phyloP scores from a whole-genome alignment of 192 early-diverging fungal genomes.

The Coemansia sp. region DNA sequence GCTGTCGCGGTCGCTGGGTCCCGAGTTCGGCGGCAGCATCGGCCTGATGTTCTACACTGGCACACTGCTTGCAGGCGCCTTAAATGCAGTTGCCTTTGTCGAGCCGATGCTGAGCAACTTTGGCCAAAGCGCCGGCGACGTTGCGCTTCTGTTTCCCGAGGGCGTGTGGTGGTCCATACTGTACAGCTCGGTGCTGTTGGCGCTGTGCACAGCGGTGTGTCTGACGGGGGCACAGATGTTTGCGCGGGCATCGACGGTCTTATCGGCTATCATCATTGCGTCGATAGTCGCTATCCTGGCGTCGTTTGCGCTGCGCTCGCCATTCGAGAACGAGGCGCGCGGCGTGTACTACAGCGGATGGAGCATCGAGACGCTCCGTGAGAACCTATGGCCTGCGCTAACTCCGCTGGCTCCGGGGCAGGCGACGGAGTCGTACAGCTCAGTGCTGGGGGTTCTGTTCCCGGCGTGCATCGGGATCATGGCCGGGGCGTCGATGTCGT shows the following conservation, averaged over 20 bases:
- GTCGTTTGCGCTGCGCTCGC: constrained; percentile 58
- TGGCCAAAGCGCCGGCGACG: constrained; percentile 55
- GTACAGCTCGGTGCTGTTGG: constrained; percentile 59
- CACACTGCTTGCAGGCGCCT: constrained; percentile 58
- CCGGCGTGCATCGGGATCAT: constrained; percentile 70
- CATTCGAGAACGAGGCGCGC: constrained; percentile 58
- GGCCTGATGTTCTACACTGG: constrained; percentile 65
- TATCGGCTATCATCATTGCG: constrained; percentile 59
- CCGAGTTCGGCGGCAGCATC: constrained; percentile 73
- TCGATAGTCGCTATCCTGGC: constrained; percentile 58
- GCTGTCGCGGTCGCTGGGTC: constrained; percentile 63
- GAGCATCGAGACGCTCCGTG: constrained; percentile 57
- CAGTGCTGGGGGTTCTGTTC: constrained; percentile 65
- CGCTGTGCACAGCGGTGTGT: constrained; percentile 59
- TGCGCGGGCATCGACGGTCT: constrained; percentile 57
- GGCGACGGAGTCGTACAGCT: constrained; percentile 51
- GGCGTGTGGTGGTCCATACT: constrained; percentile 57
- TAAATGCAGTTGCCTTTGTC: constrained; percentile 66
- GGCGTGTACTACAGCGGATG: constrained; percentile 62
- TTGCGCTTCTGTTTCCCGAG: constrained; percentile 58
- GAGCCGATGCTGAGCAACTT: constrained; percentile 66
- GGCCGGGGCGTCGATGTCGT: constrained; percentile 72
- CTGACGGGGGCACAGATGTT: constrained; percentile 61
- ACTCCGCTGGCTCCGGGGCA: constrained; percentile 49
- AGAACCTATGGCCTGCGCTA: constrained; percentile 66